Percentiles rank a stretch among this genome's conserved stretches.
phyloP scores from a whole-genome alignment of 106 monocot species.

The Allium sativum region DNA sequence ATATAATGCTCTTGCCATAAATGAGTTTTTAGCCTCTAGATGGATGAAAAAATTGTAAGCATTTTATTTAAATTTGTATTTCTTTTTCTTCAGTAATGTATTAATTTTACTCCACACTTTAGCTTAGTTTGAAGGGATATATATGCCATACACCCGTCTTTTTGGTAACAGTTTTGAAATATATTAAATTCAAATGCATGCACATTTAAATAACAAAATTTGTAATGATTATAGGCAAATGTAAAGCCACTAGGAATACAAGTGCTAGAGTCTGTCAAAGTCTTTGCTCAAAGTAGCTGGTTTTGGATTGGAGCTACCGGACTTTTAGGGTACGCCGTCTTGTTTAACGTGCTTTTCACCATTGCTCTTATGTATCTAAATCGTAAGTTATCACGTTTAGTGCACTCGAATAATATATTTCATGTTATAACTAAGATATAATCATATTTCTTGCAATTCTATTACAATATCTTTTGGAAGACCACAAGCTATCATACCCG shows the following conservation, averaged over 20 bases:
- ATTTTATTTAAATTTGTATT: neutral
- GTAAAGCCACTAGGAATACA: constrained; percentile 31
- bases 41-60: constrained; percentile 52
- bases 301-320: constrained; percentile 75
- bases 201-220: neutral
- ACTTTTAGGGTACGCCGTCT: constrained; percentile 56
- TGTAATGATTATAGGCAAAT: constrained; percentile 5
- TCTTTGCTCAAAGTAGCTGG: constrained; percentile 48
- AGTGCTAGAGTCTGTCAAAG: constrained; percentile 35
- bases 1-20: constrained; percentile 49
- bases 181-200: neutral
- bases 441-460: neutral
- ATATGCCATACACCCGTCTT: neutral
- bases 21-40: constrained; percentile 60
- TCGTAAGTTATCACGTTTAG: constrained; percentile 40
- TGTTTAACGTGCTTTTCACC: constrained; percentile 86
- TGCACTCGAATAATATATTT: neutral
- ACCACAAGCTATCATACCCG: constrained; percentile 53
- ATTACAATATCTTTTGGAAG: constrained; percentile 38
- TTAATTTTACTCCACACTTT: neutral
- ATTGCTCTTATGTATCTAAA: constrained; percentile 68
- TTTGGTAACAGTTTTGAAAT: neutral
- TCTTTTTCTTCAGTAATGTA: neutral
- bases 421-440: neutral
- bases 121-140: neutral